phyloP scores from a whole-genome alignment of 176 grass and related monocot species.

The Triticum urartu region DNA sequence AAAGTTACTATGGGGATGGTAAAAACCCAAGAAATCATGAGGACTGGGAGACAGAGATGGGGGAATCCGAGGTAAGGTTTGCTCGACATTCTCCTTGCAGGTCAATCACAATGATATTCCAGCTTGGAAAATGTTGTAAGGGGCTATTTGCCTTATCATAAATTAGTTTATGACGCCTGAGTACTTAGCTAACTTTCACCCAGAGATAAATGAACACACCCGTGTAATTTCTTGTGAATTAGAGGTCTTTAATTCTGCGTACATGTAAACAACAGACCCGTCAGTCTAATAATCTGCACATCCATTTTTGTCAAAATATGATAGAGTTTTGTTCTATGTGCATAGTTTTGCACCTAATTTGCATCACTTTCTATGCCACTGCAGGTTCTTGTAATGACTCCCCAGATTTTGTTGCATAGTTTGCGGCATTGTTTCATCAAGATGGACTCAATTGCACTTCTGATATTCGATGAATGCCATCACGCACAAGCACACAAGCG shows the following conservation, averaged over 20 bases:
- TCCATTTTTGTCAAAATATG: slow-evolving; percentile 16
- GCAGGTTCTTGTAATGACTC: slow-evolving; percentile 96
- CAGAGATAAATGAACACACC: neutral
- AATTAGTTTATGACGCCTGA: slow-evolving; percentile 9
- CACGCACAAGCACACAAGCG: slow-evolving; percentile 75
- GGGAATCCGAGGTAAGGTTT: slow-evolving; percentile 55
- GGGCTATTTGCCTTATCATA: slow-evolving; percentile 14
- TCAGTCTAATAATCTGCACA: neutral
- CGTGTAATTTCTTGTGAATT: slow-evolving; percentile 1
- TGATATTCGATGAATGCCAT: slow-evolving; percentile 97
- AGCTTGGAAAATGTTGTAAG: slow-evolving; percentile 8
- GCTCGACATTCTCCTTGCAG: slow-evolving; percentile 13
- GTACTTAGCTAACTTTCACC: slow-evolving; percentile 11
- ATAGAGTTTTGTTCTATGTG: slow-evolving; percentile 23
- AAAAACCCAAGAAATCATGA: slow-evolving; percentile 63
- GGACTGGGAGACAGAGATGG: slow-evolving; percentile 73
- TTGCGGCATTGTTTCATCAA: slow-evolving; percentile 88
- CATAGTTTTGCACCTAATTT: slow-evolving; percentile 36
- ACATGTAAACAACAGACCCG: slow-evolving; percentile 10
- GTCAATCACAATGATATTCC: neutral
- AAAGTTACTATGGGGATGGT: slow-evolving; percentile 49
- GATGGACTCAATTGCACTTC: slow-evolving; percentile 70
- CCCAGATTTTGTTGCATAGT: slow-evolving; percentile 78
- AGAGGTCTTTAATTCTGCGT: neutral
- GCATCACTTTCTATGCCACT: slow-evolving; percentile 19